Evolutionary conservation across 108 stramenopile genomes (phyloP), one percentile per base, ranked within the genome.

Genomic region (Tribonema minus): DNA sequence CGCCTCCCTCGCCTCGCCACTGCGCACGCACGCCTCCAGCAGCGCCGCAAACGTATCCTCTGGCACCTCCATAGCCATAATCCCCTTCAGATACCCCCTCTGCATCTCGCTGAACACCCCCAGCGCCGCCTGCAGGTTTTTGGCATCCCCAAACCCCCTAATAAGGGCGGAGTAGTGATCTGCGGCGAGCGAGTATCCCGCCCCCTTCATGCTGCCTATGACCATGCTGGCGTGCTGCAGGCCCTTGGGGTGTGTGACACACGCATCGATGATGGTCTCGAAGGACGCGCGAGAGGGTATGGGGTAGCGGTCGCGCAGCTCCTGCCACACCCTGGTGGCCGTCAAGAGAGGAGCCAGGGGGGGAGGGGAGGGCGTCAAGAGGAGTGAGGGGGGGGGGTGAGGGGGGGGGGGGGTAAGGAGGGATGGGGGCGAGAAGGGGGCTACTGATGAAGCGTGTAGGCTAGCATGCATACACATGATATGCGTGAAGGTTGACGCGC

Each of bases 1-100:
- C 32, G 64, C 64, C 35, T 34, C 38, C 15, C 37, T 39, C 26
- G 64, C 74, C 65, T 75, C 64, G 1, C 74, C 74, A 39, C 74
- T 73, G 61, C 27, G 62, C 30, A 63, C 27, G 54, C 73, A 75
- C 5, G 73, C 73, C 0, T 63, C 73, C n/a, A 75, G 37, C 1
- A 75, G 73, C 32, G 64, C 64, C 25, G 73, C 73, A 39, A 75
- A 75, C 65, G 64, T 75, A n/a, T 75, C 73, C 73, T 75, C 73
- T 26, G 54, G 41, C 39, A 75, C 73, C 54, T 75, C 73, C 70
- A 58, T 61, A 26, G 59, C 70, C 26, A 71, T 26, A 0, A 60
- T 71, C 37, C 70, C 59, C 20, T 37, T 29, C 64, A 9, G 20
- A 54, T 54, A 20, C 26, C 73, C 65, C 54, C 38, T 60, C 64